phyloP scores from a whole-genome alignment of 2,329 filamentous ascomycete genomes.

The Cladophialophora psammophila region DNA sequence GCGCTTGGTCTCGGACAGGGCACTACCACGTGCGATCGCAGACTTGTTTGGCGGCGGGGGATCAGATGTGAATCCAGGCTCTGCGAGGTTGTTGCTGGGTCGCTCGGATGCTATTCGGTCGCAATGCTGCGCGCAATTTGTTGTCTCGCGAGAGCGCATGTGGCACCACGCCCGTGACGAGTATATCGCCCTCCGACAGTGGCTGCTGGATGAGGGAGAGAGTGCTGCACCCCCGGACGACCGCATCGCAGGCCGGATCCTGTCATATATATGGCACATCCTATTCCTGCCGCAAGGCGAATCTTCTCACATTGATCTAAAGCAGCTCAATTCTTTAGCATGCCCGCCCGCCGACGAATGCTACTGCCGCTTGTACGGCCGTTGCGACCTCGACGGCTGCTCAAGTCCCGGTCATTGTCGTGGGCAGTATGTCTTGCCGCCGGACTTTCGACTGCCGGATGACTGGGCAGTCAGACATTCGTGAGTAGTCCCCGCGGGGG shows the following conservation, averaged over 20 bases:
- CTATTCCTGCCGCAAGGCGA: constrained; percentile 49
- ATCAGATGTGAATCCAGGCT: constrained; percentile 30
- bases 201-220: constrained; percentile 56
- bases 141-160: constrained; percentile 57
- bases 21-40: constrained; percentile 47
- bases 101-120: constrained; percentile 54
- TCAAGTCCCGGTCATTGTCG: constrained; percentile 45
- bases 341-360: constrained; percentile 52
- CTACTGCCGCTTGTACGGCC: constrained; percentile 55
- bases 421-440: constrained; percentile 52
- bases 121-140: constrained; percentile 66
- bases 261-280: constrained; percentile 61
- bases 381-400: constrained; percentile 49
- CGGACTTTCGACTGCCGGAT: constrained; percentile 48
- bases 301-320: constrained; percentile 44
- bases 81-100: constrained; percentile 45
- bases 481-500: too few relatives aligned
- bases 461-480: constrained; percentile 46
- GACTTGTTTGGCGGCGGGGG: constrained; percentile 50
- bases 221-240: constrained; percentile 52
- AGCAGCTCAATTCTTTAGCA: constrained; percentile 47
- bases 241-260: constrained; percentile 53
- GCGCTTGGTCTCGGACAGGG: constrained; percentile 50
- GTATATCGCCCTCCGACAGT: constrained; percentile 62
- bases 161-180: constrained; percentile 59